phyloP scores from a whole-genome alignment of 2,329 filamentous ascomycete genomes.

The Ophiostoma montium region DNA sequence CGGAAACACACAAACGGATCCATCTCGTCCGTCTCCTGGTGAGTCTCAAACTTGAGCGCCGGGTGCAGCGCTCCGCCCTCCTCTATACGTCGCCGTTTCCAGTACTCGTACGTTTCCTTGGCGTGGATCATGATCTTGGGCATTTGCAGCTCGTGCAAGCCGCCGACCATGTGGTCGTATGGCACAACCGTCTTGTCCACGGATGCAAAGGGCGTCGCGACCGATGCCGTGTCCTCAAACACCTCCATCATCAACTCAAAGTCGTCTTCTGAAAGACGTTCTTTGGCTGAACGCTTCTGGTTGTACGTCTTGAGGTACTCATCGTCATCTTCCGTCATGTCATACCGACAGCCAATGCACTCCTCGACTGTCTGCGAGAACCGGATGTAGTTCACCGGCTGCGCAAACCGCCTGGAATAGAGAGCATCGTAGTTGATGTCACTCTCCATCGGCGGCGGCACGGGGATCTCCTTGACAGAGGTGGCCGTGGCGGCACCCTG shows the following conservation, averaged over 20 bases:
- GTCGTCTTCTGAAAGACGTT: constrained; percentile 69
- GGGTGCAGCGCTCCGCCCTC: constrained; percentile 62
- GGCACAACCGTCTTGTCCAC: constrained; percentile 78
- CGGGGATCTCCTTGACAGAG: constrained; percentile 45
- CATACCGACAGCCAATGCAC: constrained; percentile 79
- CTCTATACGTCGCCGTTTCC: constrained; percentile 57
- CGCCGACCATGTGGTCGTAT: constrained; percentile 61
- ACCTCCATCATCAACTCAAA: constrained; percentile 93
- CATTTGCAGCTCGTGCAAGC: constrained; percentile 39
- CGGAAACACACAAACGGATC: constrained; percentile 98
- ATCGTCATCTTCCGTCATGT: constrained; percentile 86
- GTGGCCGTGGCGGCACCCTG: constrained; percentile 40
- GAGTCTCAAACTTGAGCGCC: constrained; percentile 81
- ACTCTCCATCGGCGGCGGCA: constrained; percentile 49
- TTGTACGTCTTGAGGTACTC: constrained; percentile 76
- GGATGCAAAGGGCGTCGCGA: constrained; percentile 75
- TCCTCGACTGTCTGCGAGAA: constrained; percentile 98
- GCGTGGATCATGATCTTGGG: constrained; percentile 42
- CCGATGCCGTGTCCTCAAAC: constrained; percentile 75
- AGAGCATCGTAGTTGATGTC: constrained; percentile 73
- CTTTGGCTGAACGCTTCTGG: constrained; percentile 48
- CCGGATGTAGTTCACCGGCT: constrained; percentile 87
- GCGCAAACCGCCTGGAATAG: constrained; percentile 65
- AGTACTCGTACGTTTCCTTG: constrained; percentile 78
- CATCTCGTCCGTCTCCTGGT: constrained; percentile 84